Evolutionary conservation across 257 asterid genomes (phyloP).

Genomic region (Capsicum chinense): DNA sequence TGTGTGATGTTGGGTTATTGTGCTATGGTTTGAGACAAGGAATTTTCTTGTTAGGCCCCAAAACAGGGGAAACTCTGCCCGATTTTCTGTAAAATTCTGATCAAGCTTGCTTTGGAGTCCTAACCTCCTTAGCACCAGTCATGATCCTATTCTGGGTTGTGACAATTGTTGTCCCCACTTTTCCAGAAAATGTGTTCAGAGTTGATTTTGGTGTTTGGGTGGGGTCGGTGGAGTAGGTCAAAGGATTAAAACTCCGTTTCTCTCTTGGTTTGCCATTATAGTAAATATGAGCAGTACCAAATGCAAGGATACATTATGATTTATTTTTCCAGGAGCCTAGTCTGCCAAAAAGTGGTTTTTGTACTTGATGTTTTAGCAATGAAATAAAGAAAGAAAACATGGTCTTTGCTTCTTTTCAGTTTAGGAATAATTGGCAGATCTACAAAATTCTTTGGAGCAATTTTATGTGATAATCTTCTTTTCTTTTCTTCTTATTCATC

Average conservation of each 20-base stretch:
- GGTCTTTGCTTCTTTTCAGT: not conserved
- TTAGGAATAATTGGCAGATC: not conserved
- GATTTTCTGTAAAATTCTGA: no score
- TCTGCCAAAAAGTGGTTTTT: not conserved
- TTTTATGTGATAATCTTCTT: not conserved
- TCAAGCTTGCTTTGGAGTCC: no score
- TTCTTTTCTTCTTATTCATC: not conserved
- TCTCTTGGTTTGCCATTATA: not conserved
- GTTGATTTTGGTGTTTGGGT: not conserved
- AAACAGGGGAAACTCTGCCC: no score
- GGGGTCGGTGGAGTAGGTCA: not conserved
- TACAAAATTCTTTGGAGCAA: not conserved
- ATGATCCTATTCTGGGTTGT: no score
- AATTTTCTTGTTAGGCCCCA: no score
- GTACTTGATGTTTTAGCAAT: not conserved
- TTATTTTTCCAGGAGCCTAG: not conserved
- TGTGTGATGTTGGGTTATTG: no score
- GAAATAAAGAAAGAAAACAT: not conserved
- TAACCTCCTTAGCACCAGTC: no score
- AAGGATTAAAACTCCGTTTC: not conserved
- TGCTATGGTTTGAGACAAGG: no score
- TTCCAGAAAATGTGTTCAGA: not conserved
- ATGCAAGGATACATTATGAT: not conserved
- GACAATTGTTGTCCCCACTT: not conserved
- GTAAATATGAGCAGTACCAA: not conserved